Conservation (phyloP, 2,329 filamentous ascomycete species). For the Fusarium phyllophilum region DNA sequence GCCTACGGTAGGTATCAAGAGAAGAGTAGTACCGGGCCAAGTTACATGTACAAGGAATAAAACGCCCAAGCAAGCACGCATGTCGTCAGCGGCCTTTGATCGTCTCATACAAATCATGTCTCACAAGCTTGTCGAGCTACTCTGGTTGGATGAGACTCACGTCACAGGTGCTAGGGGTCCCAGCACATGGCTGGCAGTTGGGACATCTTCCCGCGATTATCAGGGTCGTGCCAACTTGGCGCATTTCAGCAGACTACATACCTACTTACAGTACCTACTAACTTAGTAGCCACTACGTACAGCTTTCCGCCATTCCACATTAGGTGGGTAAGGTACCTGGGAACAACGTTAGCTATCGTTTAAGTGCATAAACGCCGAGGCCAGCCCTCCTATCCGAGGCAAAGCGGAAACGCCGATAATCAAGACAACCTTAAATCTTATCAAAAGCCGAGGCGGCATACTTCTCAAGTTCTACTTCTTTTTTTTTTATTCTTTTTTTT, state of each 20-base stretch:
- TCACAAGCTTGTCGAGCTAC: slow-evolving; percentile 10
- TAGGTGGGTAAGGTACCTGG: not conserved
- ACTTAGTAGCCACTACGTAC: slow-evolving; percentile 1
- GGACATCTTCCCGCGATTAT: not conserved
- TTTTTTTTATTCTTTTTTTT: not conserved
- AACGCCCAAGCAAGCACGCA: slow-evolving; percentile 15
- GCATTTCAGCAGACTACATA: not conserved
- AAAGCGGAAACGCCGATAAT: slow-evolving; percentile 32
- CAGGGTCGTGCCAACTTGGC: slow-evolving; percentile 4
- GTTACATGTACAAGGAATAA: slow-evolving; percentile 14
- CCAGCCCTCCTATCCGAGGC: slow-evolving; percentile 38
- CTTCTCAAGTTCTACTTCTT: not conserved
- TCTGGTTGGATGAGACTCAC: slow-evolving; percentile 34
- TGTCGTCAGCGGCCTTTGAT: slow-evolving; percentile 39
- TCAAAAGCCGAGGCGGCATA: slow-evolving; percentile 23
- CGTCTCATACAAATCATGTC: slow-evolving; percentile 28
- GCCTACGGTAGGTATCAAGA: not conserved
- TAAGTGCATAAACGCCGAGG: slow-evolving; percentile 38
- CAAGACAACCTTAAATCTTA: slow-evolving; percentile 25
- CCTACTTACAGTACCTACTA: not conserved
- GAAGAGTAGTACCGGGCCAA: not conserved
- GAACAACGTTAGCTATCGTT: not conserved
- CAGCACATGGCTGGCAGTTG: not conserved
- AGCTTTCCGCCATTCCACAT: not conserved
- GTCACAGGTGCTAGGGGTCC: slow-evolving; percentile 32